Evolutionary conservation across 2,329 filamentous ascomycete species (phyloP), one percentile per base, ranked within the genome.

Genomic region (Proliferodiscus dingleyae): DNA sequence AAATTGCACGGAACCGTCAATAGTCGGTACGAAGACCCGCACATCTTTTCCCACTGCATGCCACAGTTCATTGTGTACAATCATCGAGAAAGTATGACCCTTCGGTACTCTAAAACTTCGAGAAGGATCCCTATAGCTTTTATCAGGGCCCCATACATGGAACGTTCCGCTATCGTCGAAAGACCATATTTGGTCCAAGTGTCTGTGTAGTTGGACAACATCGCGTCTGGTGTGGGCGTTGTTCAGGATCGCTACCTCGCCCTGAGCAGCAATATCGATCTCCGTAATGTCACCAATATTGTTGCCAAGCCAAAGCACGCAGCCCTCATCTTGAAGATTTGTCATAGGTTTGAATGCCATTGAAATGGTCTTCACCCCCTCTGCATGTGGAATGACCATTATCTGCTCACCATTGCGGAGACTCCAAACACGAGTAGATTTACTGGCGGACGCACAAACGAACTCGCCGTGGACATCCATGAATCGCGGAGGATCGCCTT

Each of bases 151-250:
- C 93, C 93, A 98, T 4, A 97, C 78, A 54, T 89, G 82, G 11
- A 98, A 70, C 37, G 85, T 87, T 9, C 93, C 93, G 37, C 85
- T 81, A 53, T 96, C 90, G 62, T 97, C 93, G 38, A 98, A 66
- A 0, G 90, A 90, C 93, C 93, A 98, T 64, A 98, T 79, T 60
- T 96, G 87, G 55, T 89, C 88, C 51, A 81, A 84, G 64, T 94
- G 85, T 30, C 93, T 81, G 61, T 88, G 85, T 33, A 98, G 95
- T 57, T 83, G 88, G 52, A 87, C 78, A 41, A 98, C 78, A 56
- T 95, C 87, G 50, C 81, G 77, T 33, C 87, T 81, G 6, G 82
- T 80, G 59, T 97, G 93, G 2, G 87, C 86, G 41, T 74, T 81
- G 2, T 77, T 69, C 57, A 85, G 87, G 15, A 77, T 85, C 22